These are phyloP conservation scores for Didymella arachidicola DNA, from an alignment of 2,329 filamentous ascomycete species.

Conservation along the genomic window DNA sequence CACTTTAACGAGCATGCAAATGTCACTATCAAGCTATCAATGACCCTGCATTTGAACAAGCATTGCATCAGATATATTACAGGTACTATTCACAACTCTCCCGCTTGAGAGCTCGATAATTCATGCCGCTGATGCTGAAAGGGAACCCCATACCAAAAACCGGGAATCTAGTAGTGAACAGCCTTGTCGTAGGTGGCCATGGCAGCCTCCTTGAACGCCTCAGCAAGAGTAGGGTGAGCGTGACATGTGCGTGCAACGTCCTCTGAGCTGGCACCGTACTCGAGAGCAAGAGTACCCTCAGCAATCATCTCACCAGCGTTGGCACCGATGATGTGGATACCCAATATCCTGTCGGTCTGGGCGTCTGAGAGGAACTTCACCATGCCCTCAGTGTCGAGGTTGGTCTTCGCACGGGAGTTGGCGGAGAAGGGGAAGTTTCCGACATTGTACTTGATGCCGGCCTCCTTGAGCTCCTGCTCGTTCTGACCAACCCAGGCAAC, in stretches of 20 bases:
- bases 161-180: constrained; percentile 78
- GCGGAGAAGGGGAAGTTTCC: constrained; percentile 97
- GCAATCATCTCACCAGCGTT: constrained; percentile 99
- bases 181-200: constrained; percentile 97
- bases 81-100: constrained; percentile 53
- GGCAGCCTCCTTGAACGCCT: constrained; percentile 99
- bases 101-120: constrained; percentile 44
- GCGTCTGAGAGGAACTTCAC: constrained; percentile 98
- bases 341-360: constrained; percentile 93
- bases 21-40: neutral
- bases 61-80: constrained; percentile 50
- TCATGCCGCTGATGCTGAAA: constrained; percentile 48
- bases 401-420: constrained; percentile 99
- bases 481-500: constrained; percentile 98
- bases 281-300: constrained; percentile 90
- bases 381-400: constrained; percentile 91
- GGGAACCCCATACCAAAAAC: constrained; percentile 36
- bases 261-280: constrained; percentile 95
- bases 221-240: constrained; percentile 92
- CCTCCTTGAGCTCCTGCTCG: constrained; percentile 92
- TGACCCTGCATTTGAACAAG: constrained; percentile 31
- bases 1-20: constrained; percentile 6
- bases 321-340: constrained; percentile 94
- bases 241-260: constrained; percentile 78
- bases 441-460: constrained; percentile 88